Evolutionary conservation across 2,329 filamentous ascomycete species (phyloP).

Genomic region (Penicillium rolfsii): DNA sequence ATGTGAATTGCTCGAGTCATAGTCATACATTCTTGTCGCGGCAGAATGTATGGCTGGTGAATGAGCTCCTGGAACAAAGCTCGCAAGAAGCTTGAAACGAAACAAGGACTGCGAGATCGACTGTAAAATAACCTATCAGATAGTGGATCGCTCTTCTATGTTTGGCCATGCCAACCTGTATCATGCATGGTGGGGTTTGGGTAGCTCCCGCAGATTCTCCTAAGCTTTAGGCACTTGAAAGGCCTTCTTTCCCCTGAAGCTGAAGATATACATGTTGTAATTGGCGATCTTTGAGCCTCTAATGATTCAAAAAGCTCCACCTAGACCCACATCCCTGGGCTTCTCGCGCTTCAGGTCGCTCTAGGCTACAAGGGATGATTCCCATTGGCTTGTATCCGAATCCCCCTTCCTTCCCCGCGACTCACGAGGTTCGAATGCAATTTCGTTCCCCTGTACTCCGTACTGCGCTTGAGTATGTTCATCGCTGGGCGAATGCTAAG

Average conservation of each 20-base stretch:
- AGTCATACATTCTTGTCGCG: not conserved
- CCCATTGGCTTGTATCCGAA: conserved; percentile 1
- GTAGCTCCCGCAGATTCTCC: not conserved
- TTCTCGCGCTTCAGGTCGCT: conserved; percentile 2
- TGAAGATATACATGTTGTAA: not conserved
- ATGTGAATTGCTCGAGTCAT: not conserved
- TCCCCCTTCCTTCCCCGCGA: not conserved
- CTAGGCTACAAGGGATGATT: not conserved
- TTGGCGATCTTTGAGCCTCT: conserved; percentile 3
- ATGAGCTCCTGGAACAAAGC: not conserved
- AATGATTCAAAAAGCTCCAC: conserved; percentile 3
- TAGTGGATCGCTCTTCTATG: not conserved
- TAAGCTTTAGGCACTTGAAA: not conserved
- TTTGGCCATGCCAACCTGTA: not conserved
- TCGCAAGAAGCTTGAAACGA: not conserved
- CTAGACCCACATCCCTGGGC: not conserved
- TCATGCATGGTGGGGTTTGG: not conserved
- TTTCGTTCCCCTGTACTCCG: not conserved
- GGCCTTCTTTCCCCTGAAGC: not conserved
- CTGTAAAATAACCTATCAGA: not conserved
- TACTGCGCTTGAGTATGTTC: not conserved
- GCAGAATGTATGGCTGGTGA: not conserved
- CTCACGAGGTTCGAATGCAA: not conserved
- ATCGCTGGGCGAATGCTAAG: not conserved
- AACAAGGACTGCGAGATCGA: not conserved